Conservation (phyloP, 331 rosid genomes). For the Phaseolus coccineus region DNA sequence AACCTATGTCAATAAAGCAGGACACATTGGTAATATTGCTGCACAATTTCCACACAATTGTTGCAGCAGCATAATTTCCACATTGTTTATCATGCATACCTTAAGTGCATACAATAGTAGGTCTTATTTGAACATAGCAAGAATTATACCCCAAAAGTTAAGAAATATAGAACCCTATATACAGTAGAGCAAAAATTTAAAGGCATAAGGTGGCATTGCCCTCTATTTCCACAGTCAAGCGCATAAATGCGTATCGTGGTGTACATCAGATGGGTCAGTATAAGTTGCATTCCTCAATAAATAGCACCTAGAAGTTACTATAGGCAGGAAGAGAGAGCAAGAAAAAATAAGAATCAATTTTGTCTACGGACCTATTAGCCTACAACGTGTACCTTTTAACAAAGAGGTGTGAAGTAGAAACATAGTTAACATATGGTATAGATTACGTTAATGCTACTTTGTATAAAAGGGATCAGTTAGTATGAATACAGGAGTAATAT, state of each 20-base stretch:
- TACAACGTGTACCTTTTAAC: background rate
- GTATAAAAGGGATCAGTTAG: conserved; percentile 14
- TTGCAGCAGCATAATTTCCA: too few species aligned
- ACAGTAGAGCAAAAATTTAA: background rate
- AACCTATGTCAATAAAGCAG: too few species aligned
- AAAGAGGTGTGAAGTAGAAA: conserved; percentile 4
- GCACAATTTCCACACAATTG: too few species aligned
- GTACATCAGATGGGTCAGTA: conserved; percentile 2
- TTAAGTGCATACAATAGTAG: too few species aligned
- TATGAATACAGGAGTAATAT: conserved; percentile 29
- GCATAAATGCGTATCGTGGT: background rate
- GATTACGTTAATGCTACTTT: conserved; percentile 21
- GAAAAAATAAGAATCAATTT: background rate
- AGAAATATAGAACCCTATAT: background rate
- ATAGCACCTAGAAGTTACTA: background rate
- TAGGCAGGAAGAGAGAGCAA: background rate
- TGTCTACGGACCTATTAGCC: conserved; percentile 11
- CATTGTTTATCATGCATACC: too few species aligned
- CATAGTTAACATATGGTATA: background rate
- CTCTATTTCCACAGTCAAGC: background rate
- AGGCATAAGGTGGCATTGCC: background rate
- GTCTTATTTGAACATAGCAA: background rate
- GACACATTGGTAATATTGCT: too few species aligned
- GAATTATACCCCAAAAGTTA: background rate
- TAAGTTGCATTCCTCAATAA: background rate